These are phyloP conservation scores for Cucurbitaria berberidis DNA, from an alignment of 2,329 filamentous ascomycete species.

Conservation along the genomic window DNA sequence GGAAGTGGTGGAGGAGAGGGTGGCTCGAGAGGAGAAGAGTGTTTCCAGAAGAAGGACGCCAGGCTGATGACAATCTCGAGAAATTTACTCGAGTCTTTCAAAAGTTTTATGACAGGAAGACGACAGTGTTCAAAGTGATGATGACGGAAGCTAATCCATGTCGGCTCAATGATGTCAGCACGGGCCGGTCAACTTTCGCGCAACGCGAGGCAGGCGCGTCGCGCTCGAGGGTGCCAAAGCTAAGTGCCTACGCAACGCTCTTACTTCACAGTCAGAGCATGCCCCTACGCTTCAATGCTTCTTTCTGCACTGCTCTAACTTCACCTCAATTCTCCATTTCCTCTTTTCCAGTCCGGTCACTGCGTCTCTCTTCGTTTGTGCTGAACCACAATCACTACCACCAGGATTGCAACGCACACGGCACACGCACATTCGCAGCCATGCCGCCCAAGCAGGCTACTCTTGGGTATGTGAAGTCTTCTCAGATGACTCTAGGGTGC, in stretches of 20 bases:
- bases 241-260: conserved; percentile 23
- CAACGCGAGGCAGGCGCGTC: conserved; percentile 37
- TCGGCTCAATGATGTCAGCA: conserved; percentile 42
- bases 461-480: conserved; percentile 82
- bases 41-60: conserved; percentile 43
- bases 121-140: conserved; percentile 13
- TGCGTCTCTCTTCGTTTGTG: conserved; percentile 8
- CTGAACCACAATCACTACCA: conserved; percentile 8
- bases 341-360: conserved; percentile 7
- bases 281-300: conserved; percentile 38
- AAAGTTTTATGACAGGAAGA: background rate
- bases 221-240: conserved; percentile 28
- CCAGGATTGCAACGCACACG: conserved; percentile 11
- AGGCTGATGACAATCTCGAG: conserved; percentile 20
- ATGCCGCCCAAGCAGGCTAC: conserved; percentile 76
- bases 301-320: conserved; percentile 22
- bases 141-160: conserved; percentile 20
- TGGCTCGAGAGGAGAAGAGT: conserved; percentile 19
- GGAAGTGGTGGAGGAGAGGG: conserved; percentile 13
- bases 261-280: conserved; percentile 35
- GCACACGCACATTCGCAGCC: conserved; percentile 18
- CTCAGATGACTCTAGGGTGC: conserved; percentile 77
- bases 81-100: background rate
- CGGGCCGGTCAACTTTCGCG: conserved; percentile 24
- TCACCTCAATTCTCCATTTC: background rate